Conservation (phyloP, 768 basidiomycete genomes). For the Mycena polygramma region DNA sequence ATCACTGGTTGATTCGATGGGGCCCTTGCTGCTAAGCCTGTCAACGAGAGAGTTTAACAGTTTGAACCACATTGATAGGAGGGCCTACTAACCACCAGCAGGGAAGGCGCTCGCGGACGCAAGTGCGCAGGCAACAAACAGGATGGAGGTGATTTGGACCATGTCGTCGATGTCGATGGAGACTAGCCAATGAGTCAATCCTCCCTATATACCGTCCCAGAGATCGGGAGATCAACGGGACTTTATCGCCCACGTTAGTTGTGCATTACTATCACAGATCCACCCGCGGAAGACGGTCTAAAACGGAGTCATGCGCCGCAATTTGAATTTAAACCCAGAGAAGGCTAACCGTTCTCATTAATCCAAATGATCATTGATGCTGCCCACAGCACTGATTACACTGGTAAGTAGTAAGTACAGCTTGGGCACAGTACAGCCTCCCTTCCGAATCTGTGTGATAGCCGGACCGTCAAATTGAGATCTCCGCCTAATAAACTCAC, state of each 20-base stretch:
- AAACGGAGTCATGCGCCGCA: neutral
- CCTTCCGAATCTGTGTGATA: neutral
- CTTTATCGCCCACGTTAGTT: neutral
- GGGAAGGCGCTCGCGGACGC: constrained; percentile 18
- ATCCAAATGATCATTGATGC: neutral
- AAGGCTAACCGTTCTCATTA: neutral
- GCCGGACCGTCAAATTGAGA: neutral
- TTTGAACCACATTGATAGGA: too few species aligned
- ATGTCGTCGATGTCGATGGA: neutral
- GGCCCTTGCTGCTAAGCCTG: neutral
- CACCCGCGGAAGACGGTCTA: too few species aligned
- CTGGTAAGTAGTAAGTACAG: neutral
- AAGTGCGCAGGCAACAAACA: constrained; percentile 10
- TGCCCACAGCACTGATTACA: neutral
- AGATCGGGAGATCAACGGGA: neutral
- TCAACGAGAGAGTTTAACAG: neutral
- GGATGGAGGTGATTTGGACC: constrained; percentile 16
- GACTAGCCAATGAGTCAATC: neutral
- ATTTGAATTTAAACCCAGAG: neutral
- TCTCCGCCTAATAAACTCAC: neutral
- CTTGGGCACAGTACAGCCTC: neutral
- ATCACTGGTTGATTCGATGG: neutral
- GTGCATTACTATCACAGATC: neutral
- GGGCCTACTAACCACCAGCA: neutral
- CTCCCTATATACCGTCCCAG: neutral